Conservation (phyloP, 2,329 filamentous ascomycete species). For the Orbilia quercus region DNA sequence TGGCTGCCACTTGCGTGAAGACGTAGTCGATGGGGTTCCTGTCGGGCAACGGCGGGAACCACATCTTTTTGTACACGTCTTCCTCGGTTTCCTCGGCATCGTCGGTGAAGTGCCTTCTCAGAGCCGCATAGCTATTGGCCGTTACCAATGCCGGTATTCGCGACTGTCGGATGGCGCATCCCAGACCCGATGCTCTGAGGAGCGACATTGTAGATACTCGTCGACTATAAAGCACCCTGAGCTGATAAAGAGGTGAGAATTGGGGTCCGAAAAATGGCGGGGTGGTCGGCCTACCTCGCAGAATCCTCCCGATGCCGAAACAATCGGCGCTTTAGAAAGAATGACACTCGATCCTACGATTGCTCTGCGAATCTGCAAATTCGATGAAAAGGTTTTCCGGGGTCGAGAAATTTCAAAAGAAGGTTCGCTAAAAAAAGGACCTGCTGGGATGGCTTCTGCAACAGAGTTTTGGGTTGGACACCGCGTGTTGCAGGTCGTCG, state of each 20-base stretch:
- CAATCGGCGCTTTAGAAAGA: slow-evolving; percentile 8
- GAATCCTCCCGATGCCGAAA: slow-evolving; percentile 14
- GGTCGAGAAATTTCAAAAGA: background rate
- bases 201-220: slow-evolving; percentile 30
- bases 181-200: slow-evolving; percentile 35
- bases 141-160: background rate
- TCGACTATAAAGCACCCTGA: background rate
- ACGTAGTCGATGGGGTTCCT: no score
- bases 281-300: background rate
- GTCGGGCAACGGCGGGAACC: background rate
- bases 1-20: no score
- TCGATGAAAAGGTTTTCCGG: slow-evolving; percentile 3
- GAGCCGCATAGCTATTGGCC: background rate
- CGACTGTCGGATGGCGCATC: slow-evolving; percentile 8
- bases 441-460: slow-evolving; percentile 41
- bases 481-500: slow-evolving; percentile 55
- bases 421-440: slow-evolving; percentile 52
- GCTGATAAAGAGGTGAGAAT: background rate
- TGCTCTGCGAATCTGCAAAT: background rate
- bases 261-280: no score
- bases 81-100: background rate
- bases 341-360: background rate
- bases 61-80: background rate
- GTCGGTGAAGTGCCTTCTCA: slow-evolving; percentile 10
- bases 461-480: slow-evolving; percentile 41